phyloP scores from a whole-genome alignment of 73 alveolate genomes.

The Blepharisma japonicum region DNA sequence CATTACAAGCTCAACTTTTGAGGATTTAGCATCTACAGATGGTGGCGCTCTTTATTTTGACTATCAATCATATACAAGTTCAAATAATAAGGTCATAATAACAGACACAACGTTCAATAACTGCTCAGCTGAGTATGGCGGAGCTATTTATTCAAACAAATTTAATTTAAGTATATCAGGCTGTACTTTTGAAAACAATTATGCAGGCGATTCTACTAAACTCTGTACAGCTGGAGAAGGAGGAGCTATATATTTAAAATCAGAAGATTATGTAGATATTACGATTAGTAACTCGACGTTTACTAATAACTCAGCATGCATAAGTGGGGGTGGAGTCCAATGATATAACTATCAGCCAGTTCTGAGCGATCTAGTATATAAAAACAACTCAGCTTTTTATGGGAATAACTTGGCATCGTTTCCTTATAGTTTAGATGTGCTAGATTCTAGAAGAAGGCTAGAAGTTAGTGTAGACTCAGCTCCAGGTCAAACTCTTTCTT shows the following conservation, averaged over 20 bases:
- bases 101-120: background rate
- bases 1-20: background rate
- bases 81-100: background rate
- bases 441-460: background rate
- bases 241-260: background rate
- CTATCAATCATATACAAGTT: background rate
- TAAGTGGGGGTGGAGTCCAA: slow-evolving; percentile 17
- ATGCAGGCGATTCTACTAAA: background rate
- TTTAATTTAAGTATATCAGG: background rate
- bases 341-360: background rate
- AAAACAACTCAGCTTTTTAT: background rate
- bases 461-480: background rate
- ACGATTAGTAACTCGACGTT: background rate
- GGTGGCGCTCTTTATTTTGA: background rate
- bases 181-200: background rate
- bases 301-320: background rate
- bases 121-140: background rate
- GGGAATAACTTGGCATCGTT: slow-evolving; percentile 13
- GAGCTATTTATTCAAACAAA: background rate
- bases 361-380: background rate
- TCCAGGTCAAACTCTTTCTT: background rate
- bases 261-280: no score
- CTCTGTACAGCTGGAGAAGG: background rate
- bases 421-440: background rate
- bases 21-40: background rate